Conservation (phyloP, 345 rosid genomes). For the Firmiana major region DNA sequence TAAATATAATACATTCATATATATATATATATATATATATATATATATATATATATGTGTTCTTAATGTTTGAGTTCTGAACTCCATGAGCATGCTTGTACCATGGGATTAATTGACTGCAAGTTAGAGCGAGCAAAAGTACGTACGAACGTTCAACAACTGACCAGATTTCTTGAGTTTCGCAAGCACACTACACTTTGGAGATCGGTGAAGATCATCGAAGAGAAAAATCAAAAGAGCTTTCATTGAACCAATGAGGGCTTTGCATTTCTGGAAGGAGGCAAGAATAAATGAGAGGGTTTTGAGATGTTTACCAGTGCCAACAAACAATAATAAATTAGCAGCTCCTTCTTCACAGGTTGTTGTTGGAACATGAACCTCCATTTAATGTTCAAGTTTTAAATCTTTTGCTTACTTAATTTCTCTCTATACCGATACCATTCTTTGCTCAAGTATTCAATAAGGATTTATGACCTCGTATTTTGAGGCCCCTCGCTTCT, state of each 20-base stretch:
- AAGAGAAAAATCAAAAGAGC: neutral
- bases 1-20: too few relatives aligned
- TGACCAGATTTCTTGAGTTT: neutral
- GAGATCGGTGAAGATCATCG: neutral
- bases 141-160: neutral
- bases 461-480: neutral
- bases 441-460: neutral
- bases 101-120: too few relatives aligned
- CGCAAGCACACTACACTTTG: neutral
- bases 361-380: conserved; percentile 5
- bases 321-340: conserved; percentile 9
- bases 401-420: neutral
- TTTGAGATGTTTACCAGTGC: neutral
- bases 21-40: too few relatives aligned
- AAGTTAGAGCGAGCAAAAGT: too few relatives aligned
- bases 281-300: neutral
- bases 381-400: neutral
- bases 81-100: too few relatives aligned
- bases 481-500: neutral
- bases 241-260: neutral
- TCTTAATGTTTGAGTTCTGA: too few relatives aligned
- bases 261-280: neutral
- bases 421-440: neutral
- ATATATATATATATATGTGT: too few relatives aligned
- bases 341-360: neutral